A percentile compares a stretch with the other conserved stretches of the same genome.
phyloP scores from a whole-genome alignment of 2,329 filamentous ascomycete genomes.

The Aureobasidium namibiae region DNA sequence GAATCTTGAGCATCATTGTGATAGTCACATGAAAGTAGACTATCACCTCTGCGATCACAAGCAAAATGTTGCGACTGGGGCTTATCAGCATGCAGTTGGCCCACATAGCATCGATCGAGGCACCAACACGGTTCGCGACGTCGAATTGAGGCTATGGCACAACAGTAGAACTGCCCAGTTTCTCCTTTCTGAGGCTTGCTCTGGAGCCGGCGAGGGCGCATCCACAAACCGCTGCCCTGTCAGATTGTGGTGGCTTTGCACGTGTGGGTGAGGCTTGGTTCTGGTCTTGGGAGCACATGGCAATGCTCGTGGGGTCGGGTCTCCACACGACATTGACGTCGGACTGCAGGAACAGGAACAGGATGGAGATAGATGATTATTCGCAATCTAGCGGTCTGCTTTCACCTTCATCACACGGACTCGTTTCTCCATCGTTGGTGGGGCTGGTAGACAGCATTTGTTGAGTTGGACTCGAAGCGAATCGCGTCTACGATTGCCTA shows the following conservation, averaged over 20 bases:
- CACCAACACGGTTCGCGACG: background rate
- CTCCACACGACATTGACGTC: slow-evolving; percentile 4
- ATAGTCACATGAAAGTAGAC: background rate
- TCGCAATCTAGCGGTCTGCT: background rate
- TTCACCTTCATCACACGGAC: background rate
- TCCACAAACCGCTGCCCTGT: background rate
- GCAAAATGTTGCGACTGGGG: background rate
- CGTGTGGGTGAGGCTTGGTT: slow-evolving; percentile 7
- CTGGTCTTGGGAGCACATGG: slow-evolving; percentile 5
- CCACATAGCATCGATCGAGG: background rate
- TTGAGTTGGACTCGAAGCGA: background rate
- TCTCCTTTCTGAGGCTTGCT: no score
- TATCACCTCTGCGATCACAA: background rate
- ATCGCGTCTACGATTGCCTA: background rate
- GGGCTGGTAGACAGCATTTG: background rate
- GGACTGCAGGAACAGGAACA: slow-evolving; percentile 1
- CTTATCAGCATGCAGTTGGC: background rate
- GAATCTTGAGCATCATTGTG: background rate
- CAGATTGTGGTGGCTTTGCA: slow-evolving; percentile 10
- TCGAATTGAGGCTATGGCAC: background rate
- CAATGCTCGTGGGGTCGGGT: slow-evolving; percentile 6
- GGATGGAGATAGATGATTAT: background rate
- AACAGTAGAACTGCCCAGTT: background rate
- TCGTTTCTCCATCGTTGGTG: background rate
- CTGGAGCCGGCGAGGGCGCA: background rate